Percentiles rank a stretch among this genome's conserved stretches.
These are phyloP conservation scores for Aspergillus haitiensis DNA, from an alignment of 495 filamentous ascomycete genomes.

Conservation along the genomic window DNA sequence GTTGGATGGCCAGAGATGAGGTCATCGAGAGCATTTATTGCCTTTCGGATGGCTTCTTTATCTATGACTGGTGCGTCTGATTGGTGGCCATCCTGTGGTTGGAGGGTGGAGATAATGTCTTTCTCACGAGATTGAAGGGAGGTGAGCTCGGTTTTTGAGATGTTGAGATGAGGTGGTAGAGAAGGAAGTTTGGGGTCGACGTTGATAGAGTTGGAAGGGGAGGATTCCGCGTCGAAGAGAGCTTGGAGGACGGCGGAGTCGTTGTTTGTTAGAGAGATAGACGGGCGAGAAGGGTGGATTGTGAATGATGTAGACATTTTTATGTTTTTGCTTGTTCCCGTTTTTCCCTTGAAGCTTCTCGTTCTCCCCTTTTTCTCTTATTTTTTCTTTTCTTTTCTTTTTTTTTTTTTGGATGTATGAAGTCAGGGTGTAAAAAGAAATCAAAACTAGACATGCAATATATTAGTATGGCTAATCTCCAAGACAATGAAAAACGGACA, in stretches of 20 bases:
- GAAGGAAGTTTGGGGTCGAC: constrained; percentile 60
- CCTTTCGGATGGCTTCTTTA: constrained; percentile 27
- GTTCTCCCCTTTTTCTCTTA: too few species aligned
- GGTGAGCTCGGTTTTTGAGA: constrained; percentile 25
- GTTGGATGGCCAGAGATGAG: constrained; percentile 59
- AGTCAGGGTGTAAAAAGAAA: not conserved
- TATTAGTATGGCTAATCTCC: not conserved
- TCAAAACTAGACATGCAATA: not conserved
- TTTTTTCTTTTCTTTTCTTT: too few species aligned
- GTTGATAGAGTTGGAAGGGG: constrained; percentile 52
- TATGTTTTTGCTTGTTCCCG: too few species aligned
- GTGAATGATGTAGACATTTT: constrained; percentile 28
- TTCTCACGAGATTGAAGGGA: constrained; percentile 32
- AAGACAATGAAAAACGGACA: not conserved
- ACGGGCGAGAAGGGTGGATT: constrained; percentile 47
- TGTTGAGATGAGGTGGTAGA: constrained; percentile 49
- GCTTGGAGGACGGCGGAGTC: constrained; percentile 73
- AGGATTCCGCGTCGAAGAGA: constrained; percentile 77
- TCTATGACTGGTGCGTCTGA: not conserved
- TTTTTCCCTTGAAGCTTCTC: too few species aligned
- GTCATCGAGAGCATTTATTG: constrained; percentile 46
- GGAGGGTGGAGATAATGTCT: constrained; percentile 34
- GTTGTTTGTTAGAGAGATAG: constrained; percentile 63
- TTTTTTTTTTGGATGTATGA: not conserved
- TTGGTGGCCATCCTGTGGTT: constrained; percentile 17